Evolutionary conservation across 345 rosid genomes (phyloP).

Genomic region (Viola odorata): DNA sequence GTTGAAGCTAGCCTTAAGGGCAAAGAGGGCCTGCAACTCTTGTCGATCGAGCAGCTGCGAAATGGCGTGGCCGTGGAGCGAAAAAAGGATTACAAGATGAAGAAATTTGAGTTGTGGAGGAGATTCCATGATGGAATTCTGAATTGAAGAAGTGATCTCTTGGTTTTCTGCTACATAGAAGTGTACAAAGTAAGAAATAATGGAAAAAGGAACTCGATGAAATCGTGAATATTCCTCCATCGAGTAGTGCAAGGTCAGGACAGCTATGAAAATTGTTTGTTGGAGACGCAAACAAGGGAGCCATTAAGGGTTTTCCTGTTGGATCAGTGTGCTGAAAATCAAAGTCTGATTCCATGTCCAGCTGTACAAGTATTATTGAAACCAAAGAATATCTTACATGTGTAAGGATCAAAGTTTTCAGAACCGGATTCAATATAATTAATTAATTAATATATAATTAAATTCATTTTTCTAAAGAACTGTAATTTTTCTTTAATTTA

Average conservation of each 20-base stretch:
- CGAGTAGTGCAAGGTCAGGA: constrained; percentile 6
- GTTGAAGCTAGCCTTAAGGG: constrained; percentile 33
- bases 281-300: constrained; percentile 26
- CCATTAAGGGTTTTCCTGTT: not conserved
- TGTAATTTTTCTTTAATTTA: too few species aligned
- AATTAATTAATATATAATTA: not conserved
- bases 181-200: not conserved
- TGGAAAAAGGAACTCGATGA: constrained; percentile 4
- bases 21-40: constrained; percentile 33
- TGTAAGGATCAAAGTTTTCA: not conserved
- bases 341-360: constrained; percentile 3
- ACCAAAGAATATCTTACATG: not conserved
- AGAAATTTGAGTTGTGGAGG: constrained; percentile 3
- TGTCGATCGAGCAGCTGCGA: constrained; percentile 1
- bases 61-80: not conserved
- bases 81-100: constrained; percentile 7
- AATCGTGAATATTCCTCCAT: constrained; percentile 15
- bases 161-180: not conserved
- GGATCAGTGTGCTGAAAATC: constrained; percentile 22
- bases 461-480: too few species aligned
- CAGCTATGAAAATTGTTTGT: constrained; percentile 24
- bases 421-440: not conserved
- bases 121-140: constrained; percentile 14
- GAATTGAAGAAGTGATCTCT: not conserved
- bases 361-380: not conserved